A percentile compares a stretch with the other conserved stretches of the same genome.
Conservation (phyloP, 176 grass and related monocot species). For the Hordeum vulgare region MorexV3_pseudomolecules_assembly NC_058518.1:384280001-384280500, state of each 20-base stretch:
- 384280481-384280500: too few relatives aligned
- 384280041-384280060: neutral
- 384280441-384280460: too few relatives aligned
- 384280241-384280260: neutral
- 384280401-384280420: too few relatives aligned
- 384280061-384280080: neutral
- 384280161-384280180: neutral
- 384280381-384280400: too few relatives aligned
- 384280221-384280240: neutral
- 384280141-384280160: neutral
- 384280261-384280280: neutral
- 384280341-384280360: too few relatives aligned
- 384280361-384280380: too few relatives aligned
- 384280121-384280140: neutral
- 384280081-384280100: neutral
- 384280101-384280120: neutral
- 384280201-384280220: neutral
- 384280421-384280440: too few relatives aligned
- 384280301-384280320: neutral
- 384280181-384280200: too few relatives aligned
- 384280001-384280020: neutral
- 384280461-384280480: too few relatives aligned
- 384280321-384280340: too few relatives aligned
- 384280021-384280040: neutral
- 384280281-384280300: neutral